Base-by-base conservation (phyloP, 345 rosid genomes). In the Salix udensis region DNA sequence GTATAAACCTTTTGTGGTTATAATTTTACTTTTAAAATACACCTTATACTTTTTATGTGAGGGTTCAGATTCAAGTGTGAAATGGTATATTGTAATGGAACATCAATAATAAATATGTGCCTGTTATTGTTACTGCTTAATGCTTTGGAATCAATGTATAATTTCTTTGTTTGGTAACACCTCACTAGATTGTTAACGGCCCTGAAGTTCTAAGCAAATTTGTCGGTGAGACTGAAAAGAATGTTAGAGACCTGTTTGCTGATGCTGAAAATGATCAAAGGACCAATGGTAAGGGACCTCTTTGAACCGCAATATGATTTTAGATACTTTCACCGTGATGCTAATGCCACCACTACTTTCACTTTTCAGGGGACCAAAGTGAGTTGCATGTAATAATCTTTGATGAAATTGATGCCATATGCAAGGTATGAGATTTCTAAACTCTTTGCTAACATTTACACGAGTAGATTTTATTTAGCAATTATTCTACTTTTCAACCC, bases 351-450 rank as follows among this genome's bases (percentile, higher is more conserved):
- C 6, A 64, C 73, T 44, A 52, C 48, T 69, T 78, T 82, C 61
- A 62, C 66, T 76, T 86, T 83, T 78, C 92, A 94, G 98, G 99
- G 58, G 97, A 96, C 53, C 92, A 92, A 78, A 92, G 98, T 84
- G 98, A 94, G 42, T 83, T 94, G 87, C 99, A 96, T 86, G 98
- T 96, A 72, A 92, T 96, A 77, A 92, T 96, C 50, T 96, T 96
- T 86, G 97, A 96, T 84, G 99, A 96, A 85, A 96, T 96, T 88
- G 99, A 96, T 92, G 98, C 99, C 77, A 94, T 96, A 71, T 96
- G 99, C 82, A 96, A 96, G 99, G 99, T 96, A 89, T 75, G 81
- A 31, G 30, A 67, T 58, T 65, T 44, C 66, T 58, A 13, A 28
- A 30, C 64, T 42, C 48, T 67, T 26, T 14, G 10, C 26, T 44